Percentiles rank a stretch among this genome's conserved stretches.
Conservation (phyloP, 345 rosid species). For the Pugionium dolabratum region DNA sequence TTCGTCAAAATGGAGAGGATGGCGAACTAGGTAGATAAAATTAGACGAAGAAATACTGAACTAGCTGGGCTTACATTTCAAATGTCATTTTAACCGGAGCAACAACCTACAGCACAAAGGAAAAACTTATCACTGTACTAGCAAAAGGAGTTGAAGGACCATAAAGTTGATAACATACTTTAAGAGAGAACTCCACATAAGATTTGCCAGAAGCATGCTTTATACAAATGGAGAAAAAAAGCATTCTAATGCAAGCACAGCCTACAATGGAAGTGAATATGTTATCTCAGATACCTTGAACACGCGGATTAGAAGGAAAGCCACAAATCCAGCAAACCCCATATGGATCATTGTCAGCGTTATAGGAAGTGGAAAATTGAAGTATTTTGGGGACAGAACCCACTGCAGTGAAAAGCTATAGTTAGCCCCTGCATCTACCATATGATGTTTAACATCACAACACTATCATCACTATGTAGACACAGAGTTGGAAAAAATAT, state of each 20-base stretch:
- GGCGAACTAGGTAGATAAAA: not conserved
- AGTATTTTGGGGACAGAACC: slow-evolving; percentile 92
- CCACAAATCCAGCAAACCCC: slow-evolving; percentile 79
- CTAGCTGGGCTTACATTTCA: slow-evolving; percentile 66
- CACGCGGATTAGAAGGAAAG: slow-evolving; percentile 85
- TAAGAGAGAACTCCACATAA: not conserved
- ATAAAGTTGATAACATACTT: slow-evolving; percentile 3
- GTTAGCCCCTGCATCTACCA: not conserved
- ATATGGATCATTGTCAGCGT: slow-evolving; percentile 95
- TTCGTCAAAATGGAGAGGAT: slow-evolving; percentile 26
- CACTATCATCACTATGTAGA: slow-evolving; percentile 5
- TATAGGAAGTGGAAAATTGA: slow-evolving; percentile 87
- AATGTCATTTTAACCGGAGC: slow-evolving; percentile 95
- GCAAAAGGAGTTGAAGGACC: slow-evolving; percentile 16
- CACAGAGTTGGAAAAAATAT: not conserved
- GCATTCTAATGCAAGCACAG: slow-evolving; percentile 6
- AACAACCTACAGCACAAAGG: slow-evolving; percentile 65
- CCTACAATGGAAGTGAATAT: not conserved
- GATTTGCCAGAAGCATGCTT: slow-evolving; percentile 9
- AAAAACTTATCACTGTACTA: slow-evolving; percentile 19
- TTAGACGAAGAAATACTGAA: not conserved
- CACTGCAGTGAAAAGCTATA: slow-evolving; percentile 62
- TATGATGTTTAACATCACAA: slow-evolving; percentile 17
- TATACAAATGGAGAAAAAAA: not conserved
- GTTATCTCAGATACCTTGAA: slow-evolving; percentile 63